Percentiles rank a stretch among this genome's conserved stretches.
phyloP scores from a whole-genome alignment of 2,329 filamentous ascomycete species.

The Zasmidium cellare region DNA sequence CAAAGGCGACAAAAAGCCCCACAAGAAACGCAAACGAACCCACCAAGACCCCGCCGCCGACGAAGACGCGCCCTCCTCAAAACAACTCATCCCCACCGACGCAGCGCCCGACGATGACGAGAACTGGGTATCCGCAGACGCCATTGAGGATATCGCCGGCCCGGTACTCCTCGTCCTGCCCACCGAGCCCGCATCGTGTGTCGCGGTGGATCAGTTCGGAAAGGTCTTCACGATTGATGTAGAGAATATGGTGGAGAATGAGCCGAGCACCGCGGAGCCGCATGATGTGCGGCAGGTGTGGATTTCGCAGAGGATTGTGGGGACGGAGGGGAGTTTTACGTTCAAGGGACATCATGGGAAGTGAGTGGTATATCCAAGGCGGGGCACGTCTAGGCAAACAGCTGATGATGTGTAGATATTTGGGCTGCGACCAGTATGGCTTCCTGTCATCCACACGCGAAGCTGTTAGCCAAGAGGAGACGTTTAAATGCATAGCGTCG shows the following conservation, averaged over 20 bases:
- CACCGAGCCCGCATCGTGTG: slow-evolving; percentile 68
- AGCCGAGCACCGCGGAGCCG: slow-evolving; percentile 83
- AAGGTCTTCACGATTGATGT: slow-evolving; percentile 79
- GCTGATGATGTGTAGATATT: slow-evolving; percentile 60
- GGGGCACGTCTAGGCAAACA: neutral
- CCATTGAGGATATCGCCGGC: slow-evolving; percentile 70
- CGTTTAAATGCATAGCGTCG: slow-evolving; percentile 58
- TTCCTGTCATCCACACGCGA: slow-evolving; percentile 73
- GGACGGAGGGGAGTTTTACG: slow-evolving; percentile 71
- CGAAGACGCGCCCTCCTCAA: slow-evolving; percentile 34
- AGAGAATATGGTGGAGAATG: slow-evolving; percentile 84
- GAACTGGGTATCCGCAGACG: slow-evolving; percentile 87
- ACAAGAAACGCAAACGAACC: slow-evolving; percentile 74
- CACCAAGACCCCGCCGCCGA: slow-evolving; percentile 50
- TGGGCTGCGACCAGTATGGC: slow-evolving; percentile 83
- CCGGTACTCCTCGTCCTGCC: slow-evolving; percentile 82
- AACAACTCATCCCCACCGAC: slow-evolving; percentile 32
- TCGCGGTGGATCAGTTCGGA: slow-evolving; percentile 84
- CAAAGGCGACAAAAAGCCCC: slow-evolving; percentile 91
- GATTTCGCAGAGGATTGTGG: slow-evolving; percentile 80
- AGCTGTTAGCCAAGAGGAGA: slow-evolving; percentile 81
- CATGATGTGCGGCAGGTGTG: slow-evolving; percentile 96
- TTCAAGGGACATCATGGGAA: slow-evolving; percentile 90
- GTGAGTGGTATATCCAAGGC: slow-evolving; percentile 42
- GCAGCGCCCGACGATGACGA: slow-evolving; percentile 66